phyloP scores from a whole-genome alignment of 495 filamentous ascomycete genomes.

The Neurospora sp. region DNA sequence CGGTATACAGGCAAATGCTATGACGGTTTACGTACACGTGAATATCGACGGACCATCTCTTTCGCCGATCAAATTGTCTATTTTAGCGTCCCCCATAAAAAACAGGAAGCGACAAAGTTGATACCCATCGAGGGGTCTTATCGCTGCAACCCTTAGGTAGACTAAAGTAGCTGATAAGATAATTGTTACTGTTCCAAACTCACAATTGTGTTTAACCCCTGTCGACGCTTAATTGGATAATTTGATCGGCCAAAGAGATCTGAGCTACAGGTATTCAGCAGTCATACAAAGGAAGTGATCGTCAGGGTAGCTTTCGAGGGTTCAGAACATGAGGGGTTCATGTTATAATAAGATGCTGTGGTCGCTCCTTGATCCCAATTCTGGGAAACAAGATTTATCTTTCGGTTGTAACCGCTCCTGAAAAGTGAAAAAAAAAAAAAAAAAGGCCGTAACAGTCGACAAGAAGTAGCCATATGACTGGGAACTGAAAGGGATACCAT shows the following conservation, averaged over 20 bases:
- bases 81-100: too few species aligned
- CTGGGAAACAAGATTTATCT: neutral
- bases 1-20: neutral
- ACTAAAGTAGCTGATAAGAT: too few species aligned
- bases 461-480: neutral
- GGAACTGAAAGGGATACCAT: neutral
- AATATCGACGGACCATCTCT: neutral
- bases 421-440: neutral
- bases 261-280: neutral
- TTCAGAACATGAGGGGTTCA: neutral
- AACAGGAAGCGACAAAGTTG: too few species aligned
- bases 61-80: too few species aligned
- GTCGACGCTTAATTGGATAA: too few species aligned
- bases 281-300: neutral
- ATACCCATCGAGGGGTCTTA: too few species aligned
- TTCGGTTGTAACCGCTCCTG: neutral
- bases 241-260: neutral
- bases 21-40: neutral
- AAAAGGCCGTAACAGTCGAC: neutral
- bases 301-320: neutral
- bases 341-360: neutral
- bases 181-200: too few species aligned
- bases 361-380: neutral
- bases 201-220: too few species aligned
- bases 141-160: too few species aligned